Conservation (phyloP, 2,329 filamentous ascomycete species). For the Ophiocordyceps sinensis region DNA sequence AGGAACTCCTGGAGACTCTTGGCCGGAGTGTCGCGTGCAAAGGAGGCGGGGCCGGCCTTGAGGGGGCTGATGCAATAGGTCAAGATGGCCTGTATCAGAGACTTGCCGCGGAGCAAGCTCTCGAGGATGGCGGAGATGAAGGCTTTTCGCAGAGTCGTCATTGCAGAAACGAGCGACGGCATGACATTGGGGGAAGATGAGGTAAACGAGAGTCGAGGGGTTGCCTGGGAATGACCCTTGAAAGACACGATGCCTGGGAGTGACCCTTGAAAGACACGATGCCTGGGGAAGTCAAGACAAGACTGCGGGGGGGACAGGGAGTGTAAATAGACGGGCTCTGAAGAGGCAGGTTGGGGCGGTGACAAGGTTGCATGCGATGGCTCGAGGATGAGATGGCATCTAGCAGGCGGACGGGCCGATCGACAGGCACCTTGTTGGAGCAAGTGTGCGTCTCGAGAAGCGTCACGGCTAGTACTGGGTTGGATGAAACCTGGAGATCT, state of each 20-base stretch:
- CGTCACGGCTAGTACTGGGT: neutral
- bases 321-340: neutral
- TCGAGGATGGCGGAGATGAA: conserved; percentile 40
- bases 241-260: neutral
- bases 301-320: neutral
- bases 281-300: neutral
- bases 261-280: too few relatives aligned
- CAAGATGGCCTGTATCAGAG: conserved; percentile 41
- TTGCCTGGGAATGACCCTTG: neutral
- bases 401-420: conserved; percentile 3
- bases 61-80: conserved; percentile 36
- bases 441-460: neutral
- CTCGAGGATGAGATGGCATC: neutral
- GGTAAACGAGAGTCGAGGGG: neutral
- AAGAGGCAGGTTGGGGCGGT: neutral
- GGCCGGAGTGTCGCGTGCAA: conserved; percentile 8
- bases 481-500: neutral
- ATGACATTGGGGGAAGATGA: conserved; percentile 17
- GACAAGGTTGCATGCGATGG: neutral
- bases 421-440: conserved; percentile 4
- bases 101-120: conserved; percentile 44
- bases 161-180: conserved; percentile 39
- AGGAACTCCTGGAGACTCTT: conserved; percentile 36
- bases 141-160: conserved; percentile 40
- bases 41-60: conserved; percentile 14